Conservation (phyloP, 1,284 basidiomycete species). For the Pholiota adiposa region DNA sequence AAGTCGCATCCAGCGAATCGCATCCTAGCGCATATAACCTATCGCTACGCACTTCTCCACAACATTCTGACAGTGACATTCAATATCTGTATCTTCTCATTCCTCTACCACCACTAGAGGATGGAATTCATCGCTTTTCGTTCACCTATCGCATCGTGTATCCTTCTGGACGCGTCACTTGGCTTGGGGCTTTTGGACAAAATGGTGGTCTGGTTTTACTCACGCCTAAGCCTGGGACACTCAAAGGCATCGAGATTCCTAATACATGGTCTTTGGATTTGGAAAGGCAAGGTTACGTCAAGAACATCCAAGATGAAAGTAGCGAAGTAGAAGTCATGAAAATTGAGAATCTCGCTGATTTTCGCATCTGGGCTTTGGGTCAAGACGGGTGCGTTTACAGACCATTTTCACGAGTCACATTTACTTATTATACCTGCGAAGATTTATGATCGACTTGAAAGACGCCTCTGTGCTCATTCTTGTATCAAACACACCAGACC, state of each 20-base stretch:
- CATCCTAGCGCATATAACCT: constrained; percentile 1
- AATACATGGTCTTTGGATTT: constrained; percentile 31
- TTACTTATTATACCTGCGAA: constrained; percentile 7
- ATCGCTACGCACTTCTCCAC: not conserved
- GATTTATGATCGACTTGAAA: constrained; percentile 21
- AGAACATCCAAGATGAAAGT: not conserved
- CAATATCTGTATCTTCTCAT: constrained; percentile 22
- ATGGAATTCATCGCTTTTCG: constrained; percentile 27
- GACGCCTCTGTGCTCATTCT: constrained; percentile 35
- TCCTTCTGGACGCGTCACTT: constrained; percentile 42
- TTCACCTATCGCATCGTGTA: constrained; percentile 52
- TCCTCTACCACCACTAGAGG: constrained; percentile 16
- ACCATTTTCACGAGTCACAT: not conserved
- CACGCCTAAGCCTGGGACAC: not conserved
- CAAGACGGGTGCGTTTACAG: constrained; percentile 33
- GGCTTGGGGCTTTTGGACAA: constrained; percentile 46
- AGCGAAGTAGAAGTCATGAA: constrained; percentile 29
- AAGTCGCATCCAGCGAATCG: not conserved
- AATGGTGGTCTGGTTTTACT: constrained; percentile 40
- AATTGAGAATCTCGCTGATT: constrained; percentile 28
- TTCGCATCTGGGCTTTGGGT: constrained; percentile 35
- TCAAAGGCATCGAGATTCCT: constrained; percentile 7
- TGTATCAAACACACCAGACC: constrained; percentile 28
- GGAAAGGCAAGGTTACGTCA: not conserved
- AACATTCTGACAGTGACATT: not conserved